Percentiles rank a stretch among this genome's conserved stretches.
phyloP scores from a whole-genome alignment of 345 rosid species.

The Eucalyptus sp. region DNA sequence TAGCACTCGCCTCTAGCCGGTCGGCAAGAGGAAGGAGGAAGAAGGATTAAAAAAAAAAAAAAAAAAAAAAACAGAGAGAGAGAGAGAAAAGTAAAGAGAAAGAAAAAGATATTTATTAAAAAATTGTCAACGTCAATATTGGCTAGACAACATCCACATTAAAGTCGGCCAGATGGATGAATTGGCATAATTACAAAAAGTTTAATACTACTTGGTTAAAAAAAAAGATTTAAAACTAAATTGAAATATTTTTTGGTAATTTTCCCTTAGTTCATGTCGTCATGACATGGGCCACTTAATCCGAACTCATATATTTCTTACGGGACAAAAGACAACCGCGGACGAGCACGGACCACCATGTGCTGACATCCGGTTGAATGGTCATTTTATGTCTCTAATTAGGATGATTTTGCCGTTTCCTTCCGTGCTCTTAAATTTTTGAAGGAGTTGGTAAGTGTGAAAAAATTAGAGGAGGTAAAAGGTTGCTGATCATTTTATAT shows the following conservation, averaged over 20 bases:
- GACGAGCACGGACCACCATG: neutral
- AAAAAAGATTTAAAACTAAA: no score
- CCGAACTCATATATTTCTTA: neutral
- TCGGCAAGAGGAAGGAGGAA: no score
- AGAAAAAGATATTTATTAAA: no score
- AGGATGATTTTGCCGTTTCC: neutral
- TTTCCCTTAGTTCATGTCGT: neutral
- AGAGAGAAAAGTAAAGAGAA: no score
- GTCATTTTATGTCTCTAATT: neutral
- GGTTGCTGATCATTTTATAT: neutral
- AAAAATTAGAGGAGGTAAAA: neutral
- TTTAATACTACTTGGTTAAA: no score
- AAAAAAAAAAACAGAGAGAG: no score
- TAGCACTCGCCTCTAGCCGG: no score
- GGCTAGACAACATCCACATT: no score
- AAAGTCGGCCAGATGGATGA: rapidly evolving
- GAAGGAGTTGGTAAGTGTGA: neutral
- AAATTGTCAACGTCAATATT: no score
- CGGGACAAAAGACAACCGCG: neutral
- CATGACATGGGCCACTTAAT: neutral
- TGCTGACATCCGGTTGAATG: neutral
- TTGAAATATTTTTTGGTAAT: no score
- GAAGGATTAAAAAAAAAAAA: no score
- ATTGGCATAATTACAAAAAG: no score
- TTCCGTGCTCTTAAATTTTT: neutral